Percentiles rank a stretch among this genome's conserved stretches.
Conservation (phyloP, 495 filamentous ascomycete species). For the Coniosporium apollinis region DNA sequence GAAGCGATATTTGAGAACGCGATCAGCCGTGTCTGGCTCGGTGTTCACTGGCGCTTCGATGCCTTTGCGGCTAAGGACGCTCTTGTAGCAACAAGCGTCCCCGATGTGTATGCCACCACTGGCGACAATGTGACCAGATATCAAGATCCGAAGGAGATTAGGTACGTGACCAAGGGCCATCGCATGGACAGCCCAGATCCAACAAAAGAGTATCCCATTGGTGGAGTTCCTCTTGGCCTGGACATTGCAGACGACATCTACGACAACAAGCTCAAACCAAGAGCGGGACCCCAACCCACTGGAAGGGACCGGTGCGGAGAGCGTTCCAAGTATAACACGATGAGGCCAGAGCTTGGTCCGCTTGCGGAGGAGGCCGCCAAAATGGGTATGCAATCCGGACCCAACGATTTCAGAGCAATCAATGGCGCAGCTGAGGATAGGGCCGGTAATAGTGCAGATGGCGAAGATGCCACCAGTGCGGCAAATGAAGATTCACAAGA, state of each 20-base stretch:
- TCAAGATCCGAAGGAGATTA: conserved; percentile 13
- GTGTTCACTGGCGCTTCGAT: conserved; percentile 25
- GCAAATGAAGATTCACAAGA: no score
- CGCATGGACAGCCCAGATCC: conserved; percentile 11
- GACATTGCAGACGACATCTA: conserved; percentile 25
- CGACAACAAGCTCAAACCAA: conserved; percentile 15
- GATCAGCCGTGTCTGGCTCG: conserved; percentile 19
- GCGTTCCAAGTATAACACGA: no score
- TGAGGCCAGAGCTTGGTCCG: no score
- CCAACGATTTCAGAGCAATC: no score
- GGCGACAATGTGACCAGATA: no score
- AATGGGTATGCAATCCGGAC: no score
- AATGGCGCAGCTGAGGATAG: no score
- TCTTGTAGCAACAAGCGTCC: neutral
- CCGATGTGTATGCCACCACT: conserved; percentile 10
- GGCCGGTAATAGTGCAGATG: no score
- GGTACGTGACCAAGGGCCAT: conserved; percentile 14
- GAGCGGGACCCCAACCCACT: conserved; percentile 9
- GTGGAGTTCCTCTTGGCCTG: conserved; percentile 24
- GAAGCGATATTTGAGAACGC: conserved; percentile 23
- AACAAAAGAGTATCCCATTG: conserved; percentile 18
- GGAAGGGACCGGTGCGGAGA: neutral
- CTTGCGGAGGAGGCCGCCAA: no score
- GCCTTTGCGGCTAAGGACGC: conserved; percentile 12
- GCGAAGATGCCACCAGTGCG: no score